Base-by-base conservation (phyloP, 371 early-diverging fungal genomes). In the Parasitella parasitica region DNA sequence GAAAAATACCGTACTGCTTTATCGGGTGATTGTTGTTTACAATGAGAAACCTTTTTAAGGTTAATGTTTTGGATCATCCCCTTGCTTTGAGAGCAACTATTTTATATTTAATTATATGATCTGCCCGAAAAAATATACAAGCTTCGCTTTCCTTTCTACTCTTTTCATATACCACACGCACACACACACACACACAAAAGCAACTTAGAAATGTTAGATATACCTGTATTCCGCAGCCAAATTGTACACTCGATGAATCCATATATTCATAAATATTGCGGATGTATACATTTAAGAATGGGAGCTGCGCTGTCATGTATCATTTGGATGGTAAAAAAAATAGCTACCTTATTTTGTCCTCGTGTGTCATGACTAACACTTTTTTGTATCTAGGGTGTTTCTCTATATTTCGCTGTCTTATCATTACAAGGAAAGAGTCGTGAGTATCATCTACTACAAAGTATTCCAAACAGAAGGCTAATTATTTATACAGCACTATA, bases 201-300 rank as follows among this genome's bases (percentile, higher is more conserved):
- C 18, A 22, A 3, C 18, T 0, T 12, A 36, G 3, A 22, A 22
- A 46, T 46, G 46, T 12, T 46, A 24, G n/a, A n/a, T n/a, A 46
- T 46, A 18, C 24, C 46, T 46, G 46, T 46, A 22, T 46, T 46
- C 24, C 46, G 46, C 24, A 43, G 62, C 12, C 67, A 67, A 11
- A 54, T 73, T 26, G 66, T 60, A n/a, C 77, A 77, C 56, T 74
- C 77, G 39, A 39, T 16, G 3, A 57, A 70, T 26, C 71, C 67
- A 2, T 71, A 69, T 35, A 54, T 79, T 3, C 70, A 70, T 41
- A 79, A 79, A 59, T 82, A 71, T 28, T 82, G 77, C 51, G 77
- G 77, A 5, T 82, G 82, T 57, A 74, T 82, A 34, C 79, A 82
- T 68, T 59, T 82, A 32, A 60, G 82, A 49, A 66, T 69, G 8